Evolutionary conservation across 1,284 basidiomycete species (phyloP).

Genomic region (Trametes sp.): DNA sequence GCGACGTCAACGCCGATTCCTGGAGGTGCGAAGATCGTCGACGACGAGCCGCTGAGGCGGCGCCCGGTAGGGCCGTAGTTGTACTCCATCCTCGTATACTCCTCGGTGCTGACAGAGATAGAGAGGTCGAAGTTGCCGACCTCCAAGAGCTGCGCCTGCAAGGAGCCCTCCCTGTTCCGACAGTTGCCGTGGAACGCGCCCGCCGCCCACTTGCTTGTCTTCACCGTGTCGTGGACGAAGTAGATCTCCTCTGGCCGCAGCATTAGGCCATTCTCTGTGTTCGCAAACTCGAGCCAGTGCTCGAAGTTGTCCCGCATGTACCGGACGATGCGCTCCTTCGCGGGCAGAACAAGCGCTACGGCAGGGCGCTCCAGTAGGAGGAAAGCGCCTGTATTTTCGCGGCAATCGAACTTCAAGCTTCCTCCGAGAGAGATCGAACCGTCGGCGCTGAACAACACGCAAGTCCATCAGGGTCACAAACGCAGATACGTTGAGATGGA

Average conservation of each 20-base stretch:
- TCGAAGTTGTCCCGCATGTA: constrained; percentile 30
- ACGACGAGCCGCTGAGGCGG: background rate
- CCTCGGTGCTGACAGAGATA: background rate
- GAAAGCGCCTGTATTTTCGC: constrained; percentile 18
- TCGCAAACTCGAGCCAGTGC: constrained; percentile 35
- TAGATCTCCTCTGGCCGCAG: constrained; percentile 2
- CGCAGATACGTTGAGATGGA: no score
- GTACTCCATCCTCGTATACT: background rate
- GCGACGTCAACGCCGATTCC: background rate
- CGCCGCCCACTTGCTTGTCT: constrained; percentile 5
- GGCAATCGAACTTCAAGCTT: constrained; percentile 9
- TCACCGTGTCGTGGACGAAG: constrained; percentile 7
- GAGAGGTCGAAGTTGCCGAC: background rate
- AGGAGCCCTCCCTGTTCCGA: background rate
- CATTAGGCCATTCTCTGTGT: constrained; percentile 1
- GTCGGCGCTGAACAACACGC: background rate
- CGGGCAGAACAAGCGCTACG: background rate
- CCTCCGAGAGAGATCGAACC: background rate
- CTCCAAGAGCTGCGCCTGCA: background rate
- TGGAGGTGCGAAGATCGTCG: background rate
- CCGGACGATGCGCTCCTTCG: constrained; percentile 20
- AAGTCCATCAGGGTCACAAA: no score
- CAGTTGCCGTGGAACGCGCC: constrained; percentile 8
- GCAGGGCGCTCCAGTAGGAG: constrained; percentile 14
- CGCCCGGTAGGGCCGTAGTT: constrained; percentile 10